phyloP scores from a whole-genome alignment of 139 green algal species.

The Coelastrella sp. region DNA sequence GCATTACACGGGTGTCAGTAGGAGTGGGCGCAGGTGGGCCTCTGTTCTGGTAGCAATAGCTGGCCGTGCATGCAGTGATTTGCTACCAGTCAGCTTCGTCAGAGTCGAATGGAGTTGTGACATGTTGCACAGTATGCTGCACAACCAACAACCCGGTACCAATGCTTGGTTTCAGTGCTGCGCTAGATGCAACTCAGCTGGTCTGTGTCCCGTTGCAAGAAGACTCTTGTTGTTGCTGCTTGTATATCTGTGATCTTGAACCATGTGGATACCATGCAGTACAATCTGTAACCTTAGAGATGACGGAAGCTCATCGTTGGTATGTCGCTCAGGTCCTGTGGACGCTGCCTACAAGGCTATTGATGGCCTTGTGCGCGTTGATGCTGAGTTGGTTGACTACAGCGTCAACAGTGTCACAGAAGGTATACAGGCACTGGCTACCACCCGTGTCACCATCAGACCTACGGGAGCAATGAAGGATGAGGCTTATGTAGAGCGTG shows the following conservation, averaged over 20 bases:
- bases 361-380: constrained; percentile 84
- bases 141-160: no score
- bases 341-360: constrained; percentile 98
- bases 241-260: no score
- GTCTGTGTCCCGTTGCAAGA: no score
- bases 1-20: constrained; percentile 74
- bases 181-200: no score
- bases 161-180: no score
- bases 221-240: no score
- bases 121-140: no score
- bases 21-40: constrained; percentile 86
- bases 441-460: constrained; percentile 86
- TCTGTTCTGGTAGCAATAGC: neutral
- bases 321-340: constrained; percentile 77
- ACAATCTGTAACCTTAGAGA: no score
- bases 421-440: constrained; percentile 81
- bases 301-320: no score
- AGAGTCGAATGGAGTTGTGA: no score
- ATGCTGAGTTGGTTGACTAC: constrained; percentile 89
- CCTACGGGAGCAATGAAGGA: constrained; percentile 64
- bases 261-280: no score
- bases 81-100: neutral
- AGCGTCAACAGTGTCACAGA: constrained; percentile 92
- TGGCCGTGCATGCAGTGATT: neutral
- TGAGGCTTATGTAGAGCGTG: constrained; percentile 62